Conservation (phyloP, 495 filamentous ascomycete species). For the Copromyces sp. region DNA sequence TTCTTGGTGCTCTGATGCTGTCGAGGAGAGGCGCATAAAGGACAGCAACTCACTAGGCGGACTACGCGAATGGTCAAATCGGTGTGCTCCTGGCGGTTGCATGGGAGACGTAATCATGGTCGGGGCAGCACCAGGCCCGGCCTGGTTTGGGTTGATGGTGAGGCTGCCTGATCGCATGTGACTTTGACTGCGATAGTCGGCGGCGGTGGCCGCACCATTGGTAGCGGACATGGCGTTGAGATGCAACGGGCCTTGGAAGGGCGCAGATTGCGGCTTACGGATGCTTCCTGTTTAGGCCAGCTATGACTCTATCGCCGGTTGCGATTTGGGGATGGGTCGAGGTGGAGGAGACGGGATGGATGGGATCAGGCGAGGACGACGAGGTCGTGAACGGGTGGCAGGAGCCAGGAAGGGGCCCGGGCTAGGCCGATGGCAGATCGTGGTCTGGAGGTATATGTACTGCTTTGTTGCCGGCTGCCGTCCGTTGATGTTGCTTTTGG, state of each 20-base stretch:
- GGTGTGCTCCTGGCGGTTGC: slow-evolving; percentile 12
- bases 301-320: not conserved
- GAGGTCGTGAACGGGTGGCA: not conserved
- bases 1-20: not conserved
- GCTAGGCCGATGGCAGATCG: not conserved
- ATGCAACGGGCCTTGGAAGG: not conserved
- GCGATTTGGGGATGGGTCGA: not conserved
- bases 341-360: not conserved
- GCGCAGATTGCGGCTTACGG: not conserved
- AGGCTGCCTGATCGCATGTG: slow-evolving; percentile 44
- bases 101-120: slow-evolving; percentile 26
- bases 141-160: slow-evolving; percentile 36
- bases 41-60: slow-evolving; percentile 58
- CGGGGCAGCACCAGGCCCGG: slow-evolving; percentile 11
- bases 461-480: not conserved
- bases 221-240: not conserved
- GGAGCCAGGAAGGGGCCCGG: not conserved
- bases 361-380: not conserved
- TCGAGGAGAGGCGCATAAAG: not conserved
- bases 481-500: not conserved
- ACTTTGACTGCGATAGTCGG: slow-evolving; percentile 31
- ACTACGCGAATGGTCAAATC: slow-evolving; percentile 64
- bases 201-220: not conserved
- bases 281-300: not conserved
- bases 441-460: too few relatives aligned